These are phyloP conservation scores for Chlorella sp. DNA, from an alignment of 139 green algal species.

Conservation along the genomic window DNA sequence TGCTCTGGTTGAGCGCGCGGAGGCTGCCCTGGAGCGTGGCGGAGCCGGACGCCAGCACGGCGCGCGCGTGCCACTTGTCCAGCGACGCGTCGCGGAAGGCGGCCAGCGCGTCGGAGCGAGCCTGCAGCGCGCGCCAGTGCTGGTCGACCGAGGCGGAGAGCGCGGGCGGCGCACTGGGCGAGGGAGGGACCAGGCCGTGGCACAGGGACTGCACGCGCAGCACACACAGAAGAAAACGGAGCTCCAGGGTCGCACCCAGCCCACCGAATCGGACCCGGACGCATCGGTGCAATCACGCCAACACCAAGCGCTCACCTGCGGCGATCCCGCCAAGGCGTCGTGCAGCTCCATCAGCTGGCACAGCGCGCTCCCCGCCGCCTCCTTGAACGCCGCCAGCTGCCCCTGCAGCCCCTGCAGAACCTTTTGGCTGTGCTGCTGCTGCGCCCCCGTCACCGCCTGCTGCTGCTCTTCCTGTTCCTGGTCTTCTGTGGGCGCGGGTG, in stretches of 20 bases:
- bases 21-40: conserved; percentile 33
- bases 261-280: no score
- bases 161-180: no score
- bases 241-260: background rate
- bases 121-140: conserved; percentile 37
- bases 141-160: background rate
- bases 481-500: background rate
- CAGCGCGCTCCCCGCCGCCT: conserved; percentile 20
- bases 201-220: background rate
- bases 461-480: no score
- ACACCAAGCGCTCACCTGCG: background rate
- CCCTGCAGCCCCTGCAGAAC: background rate
- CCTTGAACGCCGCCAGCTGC: conserved; percentile 7
- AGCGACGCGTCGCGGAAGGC: conserved; percentile 62
- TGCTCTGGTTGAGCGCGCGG: conserved; percentile 62
- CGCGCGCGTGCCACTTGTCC: conserved; percentile 79
- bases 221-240: background rate
- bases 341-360: conserved; percentile 44
- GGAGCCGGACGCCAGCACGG: conserved; percentile 50
- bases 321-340: conserved; percentile 32
- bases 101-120: conserved; percentile 15
- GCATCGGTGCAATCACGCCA: background rate
- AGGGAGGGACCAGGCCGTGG: background rate
- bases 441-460: background rate
- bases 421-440: no score